phyloP scores from a whole-genome alignment of 208 protist species.

The Herpetomonas muscarum region DNA sequence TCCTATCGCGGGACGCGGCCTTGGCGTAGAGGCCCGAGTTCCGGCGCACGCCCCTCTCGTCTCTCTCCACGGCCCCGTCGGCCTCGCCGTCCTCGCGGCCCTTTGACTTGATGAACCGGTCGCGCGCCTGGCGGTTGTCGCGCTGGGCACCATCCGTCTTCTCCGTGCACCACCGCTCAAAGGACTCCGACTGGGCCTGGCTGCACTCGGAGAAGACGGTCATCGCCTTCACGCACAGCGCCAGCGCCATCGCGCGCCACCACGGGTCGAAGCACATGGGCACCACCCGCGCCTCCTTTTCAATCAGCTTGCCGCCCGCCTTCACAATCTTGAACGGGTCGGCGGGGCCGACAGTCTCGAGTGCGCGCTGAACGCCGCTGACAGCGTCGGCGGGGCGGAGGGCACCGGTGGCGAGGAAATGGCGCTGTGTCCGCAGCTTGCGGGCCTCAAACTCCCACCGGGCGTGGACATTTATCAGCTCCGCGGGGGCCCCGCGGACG shows the following conservation, averaged over 20 bases:
- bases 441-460: conserved; percentile 41
- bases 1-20: no score
- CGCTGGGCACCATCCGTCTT: no score
- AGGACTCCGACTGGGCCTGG: conserved; percentile 25
- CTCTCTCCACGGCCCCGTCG: no score
- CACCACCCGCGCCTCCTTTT: conserved; percentile 25
- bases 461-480: conserved; percentile 2
- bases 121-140: no score
- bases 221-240: conserved; percentile 72
- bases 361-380: conserved; percentile 22
- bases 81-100: no score
- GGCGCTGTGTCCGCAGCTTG: conserved; percentile 39
- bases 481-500: not conserved
- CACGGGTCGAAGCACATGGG: conserved; percentile 85
- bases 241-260: conserved; percentile 82
- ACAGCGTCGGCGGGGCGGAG: conserved; percentile 9
- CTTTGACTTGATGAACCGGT: no score
- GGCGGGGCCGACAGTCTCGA: conserved; percentile 21
- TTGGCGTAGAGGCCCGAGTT: no score
- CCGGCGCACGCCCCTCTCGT: no score
- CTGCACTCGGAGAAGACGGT: conserved; percentile 75
- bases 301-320: conserved; percentile 33
- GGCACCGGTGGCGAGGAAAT: conserved; percentile 50
- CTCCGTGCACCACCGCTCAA: conserved; percentile 46
- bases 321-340: conserved; percentile 43